Evolutionary conservation across 2,329 filamentous ascomycete species (phyloP), one percentile per base, ranked within the genome.

Genomic region (Colletotrichum salicis): DNA sequence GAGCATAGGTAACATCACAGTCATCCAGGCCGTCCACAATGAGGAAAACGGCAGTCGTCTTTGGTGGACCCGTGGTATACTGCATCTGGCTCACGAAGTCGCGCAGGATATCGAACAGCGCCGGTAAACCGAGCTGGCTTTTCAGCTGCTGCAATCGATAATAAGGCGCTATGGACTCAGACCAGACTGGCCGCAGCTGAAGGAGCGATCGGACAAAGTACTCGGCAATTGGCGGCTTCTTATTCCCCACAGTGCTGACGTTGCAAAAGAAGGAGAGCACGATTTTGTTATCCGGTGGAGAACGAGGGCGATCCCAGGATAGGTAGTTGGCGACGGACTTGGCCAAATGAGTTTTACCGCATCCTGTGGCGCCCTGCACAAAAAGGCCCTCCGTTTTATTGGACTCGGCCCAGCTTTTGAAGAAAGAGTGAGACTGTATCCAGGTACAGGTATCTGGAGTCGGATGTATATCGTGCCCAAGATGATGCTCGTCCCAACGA

Each of bases 291-390:
- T 76, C 29, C 19, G 31, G 51, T 3, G 45, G n/a, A 13, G 45
- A 22, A 13, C 29, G 15, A 12, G 71, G 57, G 5, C 69, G 54
- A 2, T 66, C 61, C 4, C 51, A 59, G 12, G 58, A 54, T 15
- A 78, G 66, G 56, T 77, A 72, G 11, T 72, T 69, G 5, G 64
- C 62, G 27, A 77, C 58, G 2, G 74, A 72, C 31, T 74, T 75
- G 48, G 76, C 76, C 12, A 76, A 51, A 11, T 77, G 69, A 3
- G 76, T 74, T 60, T 78, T 78, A 3, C 76, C 76, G 15, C 64
- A 67, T 1, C 75, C 76, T 1, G 75, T 60, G 1, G 29, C 45
- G 3, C 75, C 76, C 5, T 63, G 33, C 8, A 76, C 70, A 11
- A 74, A 73, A 1, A 77, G 41, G 2, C 70, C 72, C 2, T 64